Evolutionary conservation across 129 eudicot genomes (phyloP).

Genomic region (Chrysanthemum lavandulifolium): DNA sequence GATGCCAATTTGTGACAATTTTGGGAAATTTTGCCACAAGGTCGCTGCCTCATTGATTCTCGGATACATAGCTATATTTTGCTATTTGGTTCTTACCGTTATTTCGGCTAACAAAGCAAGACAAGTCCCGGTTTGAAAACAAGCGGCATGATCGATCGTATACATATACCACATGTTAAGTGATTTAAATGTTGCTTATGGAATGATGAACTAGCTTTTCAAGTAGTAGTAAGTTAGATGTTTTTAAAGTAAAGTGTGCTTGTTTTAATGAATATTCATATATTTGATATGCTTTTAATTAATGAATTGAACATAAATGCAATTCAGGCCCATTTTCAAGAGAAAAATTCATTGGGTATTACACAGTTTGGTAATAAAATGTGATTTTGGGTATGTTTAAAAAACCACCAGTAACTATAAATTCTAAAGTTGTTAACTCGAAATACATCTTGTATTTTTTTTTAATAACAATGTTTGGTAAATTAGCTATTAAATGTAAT

Average conservation of each 20-base stretch:
- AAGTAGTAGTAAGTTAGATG: constrained; percentile 10
- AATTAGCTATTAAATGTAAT: too few species aligned
- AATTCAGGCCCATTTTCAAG: constrained; percentile 6
- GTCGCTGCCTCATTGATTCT: constrained; percentile 27
- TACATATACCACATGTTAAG: constrained; percentile 5
- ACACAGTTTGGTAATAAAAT: background rate
- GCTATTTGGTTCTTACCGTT: constrained; percentile 38
- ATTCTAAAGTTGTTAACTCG: too few species aligned
- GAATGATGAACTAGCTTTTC: background rate
- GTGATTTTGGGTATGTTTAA: background rate
- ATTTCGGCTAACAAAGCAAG: constrained; percentile 46
- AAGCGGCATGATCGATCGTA: background rate
- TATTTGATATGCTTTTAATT: constrained; percentile 10
- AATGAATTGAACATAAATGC: constrained; percentile 15
- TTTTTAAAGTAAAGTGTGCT: constrained; percentile 12
- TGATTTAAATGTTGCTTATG: constrained; percentile 5
- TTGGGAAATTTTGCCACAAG: constrained; percentile 47
- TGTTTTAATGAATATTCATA: constrained; percentile 2
- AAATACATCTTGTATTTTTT: too few species aligned
- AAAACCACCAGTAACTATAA: too few species aligned
- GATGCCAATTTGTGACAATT: constrained; percentile 48
- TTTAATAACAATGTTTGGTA: too few species aligned
- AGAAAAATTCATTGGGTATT: too few species aligned
- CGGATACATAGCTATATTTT: constrained; percentile 23
- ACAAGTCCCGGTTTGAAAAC: constrained; percentile 23